Percentiles rank a stretch among this genome's conserved stretches.
Evolutionary conservation across 1,284 basidiomycete species (phyloP).

Genomic region (Tilletia indica): DNA sequence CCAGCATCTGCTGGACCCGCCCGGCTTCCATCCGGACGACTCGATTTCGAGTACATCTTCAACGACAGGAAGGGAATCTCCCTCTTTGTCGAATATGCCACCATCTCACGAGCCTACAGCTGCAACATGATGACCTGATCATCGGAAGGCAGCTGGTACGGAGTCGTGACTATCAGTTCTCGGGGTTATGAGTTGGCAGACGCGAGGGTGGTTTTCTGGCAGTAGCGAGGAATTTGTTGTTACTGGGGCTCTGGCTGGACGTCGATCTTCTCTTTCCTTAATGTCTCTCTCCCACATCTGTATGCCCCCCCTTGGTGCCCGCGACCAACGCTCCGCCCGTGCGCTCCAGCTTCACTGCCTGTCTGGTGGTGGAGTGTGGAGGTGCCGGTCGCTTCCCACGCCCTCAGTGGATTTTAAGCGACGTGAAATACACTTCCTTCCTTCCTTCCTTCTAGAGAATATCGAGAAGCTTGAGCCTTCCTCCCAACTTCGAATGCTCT

Average conservation of each 20-base stretch:
- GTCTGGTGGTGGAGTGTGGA: neutral
- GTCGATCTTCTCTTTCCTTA: no score
- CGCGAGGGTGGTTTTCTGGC: neutral
- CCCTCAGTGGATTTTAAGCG: neutral
- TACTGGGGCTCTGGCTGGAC: neutral
- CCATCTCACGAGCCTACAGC: no score
- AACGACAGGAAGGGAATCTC: neutral
- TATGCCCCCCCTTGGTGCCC: neutral
- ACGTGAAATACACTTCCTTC: no score
- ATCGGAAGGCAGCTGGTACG: neutral
- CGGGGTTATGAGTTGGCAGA: neutral
- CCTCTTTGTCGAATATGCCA: neutral
- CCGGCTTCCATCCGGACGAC: neutral
- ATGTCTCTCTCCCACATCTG: neutral
- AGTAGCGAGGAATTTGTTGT: neutral
- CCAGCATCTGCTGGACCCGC: neutral
- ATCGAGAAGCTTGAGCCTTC: no score
- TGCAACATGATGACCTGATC: neutral
- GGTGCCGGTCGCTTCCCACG: conserved; percentile 5
- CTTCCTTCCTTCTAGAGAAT: neutral
- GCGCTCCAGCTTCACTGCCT: neutral
- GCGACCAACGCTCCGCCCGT: conserved; percentile 4
- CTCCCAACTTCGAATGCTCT: no score
- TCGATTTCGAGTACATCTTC: neutral
- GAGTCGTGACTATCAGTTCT: neutral